Conservation (phyloP, 192 early-diverging fungal species). For the Podila epigama region DNA sequence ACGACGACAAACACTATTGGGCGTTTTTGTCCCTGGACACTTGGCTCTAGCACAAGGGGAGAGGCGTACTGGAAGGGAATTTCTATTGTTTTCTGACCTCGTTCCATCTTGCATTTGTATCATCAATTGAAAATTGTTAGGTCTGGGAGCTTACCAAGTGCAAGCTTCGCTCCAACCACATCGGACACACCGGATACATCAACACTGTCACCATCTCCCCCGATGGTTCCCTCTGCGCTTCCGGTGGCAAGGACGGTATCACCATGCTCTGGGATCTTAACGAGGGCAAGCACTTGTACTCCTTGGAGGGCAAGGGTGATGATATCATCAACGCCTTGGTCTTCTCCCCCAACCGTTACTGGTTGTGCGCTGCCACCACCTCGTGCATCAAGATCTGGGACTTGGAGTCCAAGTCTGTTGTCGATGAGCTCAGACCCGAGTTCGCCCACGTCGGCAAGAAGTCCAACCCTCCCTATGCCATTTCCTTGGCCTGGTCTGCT, state of each 20-base stretch:
- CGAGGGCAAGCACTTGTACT: conserved; percentile 99
- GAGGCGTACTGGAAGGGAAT: no score
- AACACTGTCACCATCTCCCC: conserved; percentile 99
- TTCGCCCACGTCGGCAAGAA: conserved; percentile 78
- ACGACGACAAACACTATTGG: not conserved
- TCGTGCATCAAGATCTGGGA: conserved; percentile 99
- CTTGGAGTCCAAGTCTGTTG: conserved; percentile 96
- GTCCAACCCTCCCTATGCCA: conserved; percentile 82
- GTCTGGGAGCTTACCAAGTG: conserved; percentile 99
- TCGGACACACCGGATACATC: conserved; percentile 98
- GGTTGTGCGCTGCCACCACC: conserved; percentile 98
- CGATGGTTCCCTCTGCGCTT: conserved; percentile 99
- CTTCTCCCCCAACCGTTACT: conserved; percentile 99
- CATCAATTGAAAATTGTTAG: conserved; percentile 51
- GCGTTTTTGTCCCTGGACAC: no score
- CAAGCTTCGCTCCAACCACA: conserved; percentile 99
- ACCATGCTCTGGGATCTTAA: conserved; percentile 99
- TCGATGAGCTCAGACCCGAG: conserved; percentile 90
- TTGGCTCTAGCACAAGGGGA: no score
- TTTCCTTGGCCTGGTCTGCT: conserved; percentile 98
- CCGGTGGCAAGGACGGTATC: conserved; percentile 99
- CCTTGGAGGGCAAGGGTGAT: conserved; percentile 85
- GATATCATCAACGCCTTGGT: conserved; percentile 96
- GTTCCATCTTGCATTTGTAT: not conserved
- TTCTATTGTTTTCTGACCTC: no score